Percentiles rank a stretch among this genome's conserved stretches.
Evolutionary conservation across 345 rosid species (phyloP).

Genomic region (Populus nigra): DNA sequence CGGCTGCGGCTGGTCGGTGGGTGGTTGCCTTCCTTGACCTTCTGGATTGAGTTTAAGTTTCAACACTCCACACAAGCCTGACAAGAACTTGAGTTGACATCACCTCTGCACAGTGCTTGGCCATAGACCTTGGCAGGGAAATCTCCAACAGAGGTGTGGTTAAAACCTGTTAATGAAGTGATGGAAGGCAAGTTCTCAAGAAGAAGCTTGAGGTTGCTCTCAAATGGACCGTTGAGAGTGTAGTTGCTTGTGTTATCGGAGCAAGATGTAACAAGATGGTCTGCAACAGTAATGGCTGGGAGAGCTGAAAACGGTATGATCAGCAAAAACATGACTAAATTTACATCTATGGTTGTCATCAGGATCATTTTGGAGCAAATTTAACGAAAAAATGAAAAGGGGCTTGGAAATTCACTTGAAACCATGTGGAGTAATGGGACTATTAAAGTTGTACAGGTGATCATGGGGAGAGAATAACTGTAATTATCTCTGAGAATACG

Average conservation of each 20-base stretch:
- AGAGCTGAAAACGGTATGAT: slow-evolving; percentile 7
- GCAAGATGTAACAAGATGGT: slow-evolving; percentile 6
- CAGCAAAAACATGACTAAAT: background rate
- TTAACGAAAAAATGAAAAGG: background rate
- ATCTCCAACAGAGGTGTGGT: slow-evolving; percentile 16
- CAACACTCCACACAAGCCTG: slow-evolving; percentile 28
- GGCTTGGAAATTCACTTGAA: background rate
- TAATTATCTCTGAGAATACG: background rate
- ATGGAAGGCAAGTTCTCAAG: slow-evolving; percentile 14
- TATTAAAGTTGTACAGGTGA: background rate
- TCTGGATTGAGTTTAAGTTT: too few relatives aligned
- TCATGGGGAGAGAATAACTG: background rate
- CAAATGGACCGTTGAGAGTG: slow-evolving; percentile 15
- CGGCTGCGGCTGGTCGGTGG: too few relatives aligned
- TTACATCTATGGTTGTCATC: background rate
- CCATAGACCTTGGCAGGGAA: slow-evolving; percentile 18
- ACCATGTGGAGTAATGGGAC: background rate
- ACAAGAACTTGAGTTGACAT: slow-evolving; percentile 17
- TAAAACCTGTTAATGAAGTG: slow-evolving; percentile 27
- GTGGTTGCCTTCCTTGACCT: too few relatives aligned
- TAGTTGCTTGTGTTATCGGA: background rate
- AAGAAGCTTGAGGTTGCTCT: slow-evolving; percentile 16
- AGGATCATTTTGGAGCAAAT: background rate
- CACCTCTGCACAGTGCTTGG: slow-evolving; percentile 38
- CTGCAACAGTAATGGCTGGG: background rate